A percentile compares a stretch with the other conserved stretches of the same genome.
These are phyloP conservation scores for Candida ficus DNA, from an alignment of 805 yeast genomes.

Conservation along the genomic window DNA sequence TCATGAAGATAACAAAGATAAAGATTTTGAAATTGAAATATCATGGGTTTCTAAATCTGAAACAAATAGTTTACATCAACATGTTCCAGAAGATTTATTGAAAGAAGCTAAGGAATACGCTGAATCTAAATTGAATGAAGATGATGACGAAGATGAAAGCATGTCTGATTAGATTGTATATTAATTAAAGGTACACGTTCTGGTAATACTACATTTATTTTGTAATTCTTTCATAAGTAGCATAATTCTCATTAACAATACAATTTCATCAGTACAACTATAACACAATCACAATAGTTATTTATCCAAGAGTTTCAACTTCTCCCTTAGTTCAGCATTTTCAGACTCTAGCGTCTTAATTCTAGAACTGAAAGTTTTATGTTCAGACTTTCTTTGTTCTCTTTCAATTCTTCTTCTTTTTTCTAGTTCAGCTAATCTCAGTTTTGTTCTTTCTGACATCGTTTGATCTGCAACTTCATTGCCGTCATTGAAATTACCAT, in stretches of 20 bases:
- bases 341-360: slow-evolving; percentile 52
- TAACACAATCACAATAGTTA: background rate
- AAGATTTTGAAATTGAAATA: slow-evolving; percentile 91
- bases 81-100: slow-evolving; percentile 73
- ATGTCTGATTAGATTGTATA: slow-evolving; percentile 27
- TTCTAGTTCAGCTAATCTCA: slow-evolving; percentile 57
- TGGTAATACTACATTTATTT: too few species aligned
- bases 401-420: slow-evolving; percentile 66
- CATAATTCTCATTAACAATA: background rate
- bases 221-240: background rate
- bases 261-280: background rate
- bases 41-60: slow-evolving; percentile 79
- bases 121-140: slow-evolving; percentile 77
- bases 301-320: slow-evolving; percentile 11
- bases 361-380: slow-evolving; percentile 46
- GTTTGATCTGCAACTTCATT: slow-evolving; percentile 2
- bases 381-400: slow-evolving; percentile 61
- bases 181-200: background rate
- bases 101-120: slow-evolving; percentile 83
- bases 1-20: slow-evolving; percentile 96
- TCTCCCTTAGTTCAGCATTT: slow-evolving; percentile 35
- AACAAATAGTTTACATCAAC: slow-evolving; percentile 75
- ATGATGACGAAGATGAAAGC: slow-evolving; percentile 51
- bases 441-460: slow-evolving; percentile 33
- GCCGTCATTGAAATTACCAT: slow-evolving; percentile 8